phyloP scores from a whole-genome alignment of 1,284 basidiomycete genomes.

The Anthracocystis setariae region DNA sequence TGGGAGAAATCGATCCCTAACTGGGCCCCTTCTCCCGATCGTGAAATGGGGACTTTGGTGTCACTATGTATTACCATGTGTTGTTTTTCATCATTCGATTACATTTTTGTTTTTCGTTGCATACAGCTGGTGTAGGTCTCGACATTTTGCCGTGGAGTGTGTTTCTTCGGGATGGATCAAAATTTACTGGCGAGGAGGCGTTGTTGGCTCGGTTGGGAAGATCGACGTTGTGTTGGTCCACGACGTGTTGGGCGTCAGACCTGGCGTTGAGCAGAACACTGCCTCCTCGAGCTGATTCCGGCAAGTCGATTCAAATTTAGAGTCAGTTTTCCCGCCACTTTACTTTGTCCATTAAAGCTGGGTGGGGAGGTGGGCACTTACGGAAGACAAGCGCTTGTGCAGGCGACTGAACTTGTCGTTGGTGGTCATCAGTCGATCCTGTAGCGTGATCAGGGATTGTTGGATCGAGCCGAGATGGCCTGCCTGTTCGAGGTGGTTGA shows the following conservation, averaged over 20 bases:
- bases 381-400: slow-evolving; percentile 11
- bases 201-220: not conserved
- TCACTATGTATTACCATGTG: slow-evolving; percentile 9
- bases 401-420: slow-evolving; percentile 8
- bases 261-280: slow-evolving; percentile 8
- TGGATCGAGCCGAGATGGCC: slow-evolving; percentile 25
- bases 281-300: slow-evolving; percentile 21
- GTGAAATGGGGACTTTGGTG: not conserved
- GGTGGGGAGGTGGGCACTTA: slow-evolving; percentile 8
- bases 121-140: not conserved
- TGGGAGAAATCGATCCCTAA: slow-evolving; percentile 60
- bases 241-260: slow-evolving; percentile 6
- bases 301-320: too few relatives aligned
- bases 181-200: not conserved
- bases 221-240: slow-evolving; percentile 5
- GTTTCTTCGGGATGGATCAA: too few relatives aligned
- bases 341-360: not conserved
- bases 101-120: slow-evolving; percentile 4
- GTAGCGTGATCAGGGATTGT: slow-evolving; percentile 17
- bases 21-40: not conserved
- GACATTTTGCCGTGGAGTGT: too few relatives aligned
- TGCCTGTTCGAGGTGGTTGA: slow-evolving; percentile 13
- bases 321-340: too few relatives aligned
- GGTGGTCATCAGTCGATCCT: slow-evolving; percentile 15
- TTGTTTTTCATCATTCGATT: not conserved